Base-by-base conservation (phyloP, 176 grass and related monocot species). In the Secale cereale region DNA sequence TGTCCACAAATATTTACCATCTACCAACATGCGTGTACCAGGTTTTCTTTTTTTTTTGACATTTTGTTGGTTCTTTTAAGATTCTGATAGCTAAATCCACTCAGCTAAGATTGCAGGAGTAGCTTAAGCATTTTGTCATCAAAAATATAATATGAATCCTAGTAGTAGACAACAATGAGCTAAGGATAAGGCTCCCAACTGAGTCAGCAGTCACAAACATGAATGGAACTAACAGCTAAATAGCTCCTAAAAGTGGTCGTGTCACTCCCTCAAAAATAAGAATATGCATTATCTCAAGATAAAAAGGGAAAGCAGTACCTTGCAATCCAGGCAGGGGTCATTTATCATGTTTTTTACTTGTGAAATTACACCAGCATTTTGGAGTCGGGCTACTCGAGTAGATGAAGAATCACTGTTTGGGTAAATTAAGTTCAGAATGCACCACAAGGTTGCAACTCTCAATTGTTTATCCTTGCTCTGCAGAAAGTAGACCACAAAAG, bases 291-390 rank as follows among this genome's bases (percentile, higher is more conserved):
- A 32, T 80, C 10, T 79, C 48, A 79, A 56, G 52, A 79, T 36
- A 78, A 66, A 7, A 68, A 67, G 74, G 46, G 28, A 48, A 70
- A 10, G 57, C 19, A 62, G 8, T 79, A 98, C 95, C 96, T 98
- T 98, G 91, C 93, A 99, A 97, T 99, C 97, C 71, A 91, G 81
- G 76, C 86, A 96, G 56, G 92, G 92, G 78, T 99, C 97, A 79
- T 94, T 88, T 76, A 89, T 84, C 97, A 99, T 99, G 54, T 65
- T 87, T 84, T 91, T 97, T 71, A 99, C 82, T 85, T 99, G 97
- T 78, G 77, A 85, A 77, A 99, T 89, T 82, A 99, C 83, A 56
- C 97, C 97, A 77, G 92, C 70, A 84, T 78, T 85, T 60, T 91
- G 89, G 17, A 99, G 88, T 80, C 82, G 83, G 23, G 76, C 71